A percentile compares a stretch with the other conserved stretches of the same genome.
Evolutionary conservation across 2,329 filamentous ascomycete species (phyloP).

Genomic region (Colletotrichum sp.): DNA sequence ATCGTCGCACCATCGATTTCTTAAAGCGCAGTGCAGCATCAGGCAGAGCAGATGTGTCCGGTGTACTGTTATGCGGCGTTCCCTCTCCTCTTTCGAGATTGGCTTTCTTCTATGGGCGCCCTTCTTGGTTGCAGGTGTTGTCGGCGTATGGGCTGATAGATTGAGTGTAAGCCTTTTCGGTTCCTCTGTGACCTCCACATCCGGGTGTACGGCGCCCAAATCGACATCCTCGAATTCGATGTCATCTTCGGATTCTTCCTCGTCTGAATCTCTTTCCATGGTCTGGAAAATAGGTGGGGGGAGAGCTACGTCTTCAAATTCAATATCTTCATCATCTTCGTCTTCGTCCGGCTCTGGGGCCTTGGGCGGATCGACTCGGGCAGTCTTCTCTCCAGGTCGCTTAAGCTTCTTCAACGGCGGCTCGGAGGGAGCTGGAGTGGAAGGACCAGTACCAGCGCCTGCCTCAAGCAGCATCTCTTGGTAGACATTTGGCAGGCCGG

Average conservation of each 20-base stretch:
- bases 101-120: slow-evolving; percentile 52
- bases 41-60: slow-evolving; percentile 87
- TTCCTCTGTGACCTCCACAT: slow-evolving; percentile 26
- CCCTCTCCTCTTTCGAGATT: slow-evolving; percentile 58
- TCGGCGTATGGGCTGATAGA: slow-evolving; percentile 50
- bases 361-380: neutral
- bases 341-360: slow-evolving; percentile 28
- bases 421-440: slow-evolving; percentile 34
- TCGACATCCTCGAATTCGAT: slow-evolving; percentile 56
- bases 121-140: slow-evolving; percentile 33
- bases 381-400: slow-evolving; percentile 28
- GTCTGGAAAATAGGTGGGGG: slow-evolving; percentile 57
- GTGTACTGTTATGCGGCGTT: slow-evolving; percentile 75
- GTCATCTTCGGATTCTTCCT: slow-evolving; percentile 43
- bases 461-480: slow-evolving; percentile 55
- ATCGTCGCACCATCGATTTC: slow-evolving; percentile 93
- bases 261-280: slow-evolving; percentile 53
- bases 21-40: slow-evolving; percentile 74
- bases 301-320: slow-evolving; percentile 57
- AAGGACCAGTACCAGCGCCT: slow-evolving; percentile 32
- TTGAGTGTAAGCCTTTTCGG: slow-evolving; percentile 55
- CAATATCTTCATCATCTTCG: slow-evolving; percentile 45
- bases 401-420: slow-evolving; percentile 48
- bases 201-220: slow-evolving; percentile 36
- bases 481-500: slow-evolving; percentile 45